Conservation (phyloP, 495 filamentous ascomycete species). For the Glarea lozoyensis region DNA sequence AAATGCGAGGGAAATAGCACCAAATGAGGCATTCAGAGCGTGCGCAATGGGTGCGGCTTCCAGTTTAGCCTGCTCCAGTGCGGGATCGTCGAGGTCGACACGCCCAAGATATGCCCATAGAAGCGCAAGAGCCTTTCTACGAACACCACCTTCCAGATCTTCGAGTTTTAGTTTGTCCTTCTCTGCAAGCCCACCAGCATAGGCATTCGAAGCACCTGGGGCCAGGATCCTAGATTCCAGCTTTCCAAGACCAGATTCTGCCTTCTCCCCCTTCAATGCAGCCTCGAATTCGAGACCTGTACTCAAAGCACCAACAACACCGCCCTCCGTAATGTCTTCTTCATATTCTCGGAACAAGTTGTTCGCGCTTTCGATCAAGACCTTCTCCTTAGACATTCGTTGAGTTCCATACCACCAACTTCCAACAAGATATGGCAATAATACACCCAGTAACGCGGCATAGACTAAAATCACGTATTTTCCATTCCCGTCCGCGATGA, state of each 20-base stretch:
- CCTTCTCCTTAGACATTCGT: constrained; percentile 79
- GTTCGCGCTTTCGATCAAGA: constrained; percentile 84
- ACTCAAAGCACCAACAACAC: constrained; percentile 70
- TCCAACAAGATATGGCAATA: constrained; percentile 88
- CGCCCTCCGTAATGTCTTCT: constrained; percentile 70
- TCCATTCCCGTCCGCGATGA: constrained; percentile 85
- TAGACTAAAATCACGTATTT: constrained; percentile 94
- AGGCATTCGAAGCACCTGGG: constrained; percentile 38
- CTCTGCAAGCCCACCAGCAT: constrained; percentile 48
- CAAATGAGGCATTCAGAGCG: constrained; percentile 75
- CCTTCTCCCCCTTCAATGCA: constrained; percentile 58
- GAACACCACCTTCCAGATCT: constrained; percentile 57
- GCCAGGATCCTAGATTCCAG: constrained; percentile 70
- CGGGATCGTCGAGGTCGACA: constrained; percentile 61
- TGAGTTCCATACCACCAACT: constrained; percentile 99
- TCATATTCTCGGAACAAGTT: constrained; percentile 88
- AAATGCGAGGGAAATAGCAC: constrained; percentile 77
- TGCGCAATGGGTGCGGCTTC: constrained; percentile 82
- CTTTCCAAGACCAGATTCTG: constrained; percentile 66
- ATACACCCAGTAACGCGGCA: constrained; percentile 72
- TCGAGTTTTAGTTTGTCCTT: constrained; percentile 65
- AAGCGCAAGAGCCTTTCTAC: constrained; percentile 78
- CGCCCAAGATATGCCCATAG: constrained; percentile 93
- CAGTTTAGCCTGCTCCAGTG: constrained; percentile 63
- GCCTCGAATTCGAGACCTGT: constrained; percentile 69